These are phyloP conservation scores for Arabis alpina DNA, from an alignment of 345 rosid species.

Conservation along the genomic window DNA sequence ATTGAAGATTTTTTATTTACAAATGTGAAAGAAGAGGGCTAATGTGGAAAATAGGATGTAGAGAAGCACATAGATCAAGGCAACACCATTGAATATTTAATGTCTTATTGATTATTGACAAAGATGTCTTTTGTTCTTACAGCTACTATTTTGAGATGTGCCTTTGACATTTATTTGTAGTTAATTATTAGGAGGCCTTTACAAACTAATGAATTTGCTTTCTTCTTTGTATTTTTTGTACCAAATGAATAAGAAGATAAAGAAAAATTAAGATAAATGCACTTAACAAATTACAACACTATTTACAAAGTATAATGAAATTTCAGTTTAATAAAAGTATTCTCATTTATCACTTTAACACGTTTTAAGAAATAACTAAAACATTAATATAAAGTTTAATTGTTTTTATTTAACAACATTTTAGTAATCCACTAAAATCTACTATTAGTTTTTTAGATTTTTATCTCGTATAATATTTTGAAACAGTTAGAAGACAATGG, in stretches of 20 bases:
- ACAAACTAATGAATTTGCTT: neutral
- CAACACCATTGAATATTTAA: slow-evolving; percentile 26
- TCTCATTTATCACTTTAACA: too few relatives aligned
- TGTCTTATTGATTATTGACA: slow-evolving; percentile 8
- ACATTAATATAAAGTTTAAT: too few relatives aligned
- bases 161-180: slow-evolving; percentile 25
- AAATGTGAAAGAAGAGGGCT: neutral
- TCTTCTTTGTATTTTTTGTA: neutral
- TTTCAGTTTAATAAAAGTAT: too few relatives aligned
- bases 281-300: neutral
- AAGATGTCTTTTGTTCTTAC: neutral
- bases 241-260: neutral
- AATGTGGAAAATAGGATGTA: slow-evolving; percentile 21
- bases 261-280: neutral
- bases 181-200: neutral
- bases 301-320: neutral
- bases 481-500: too few relatives aligned
- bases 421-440: too few relatives aligned
- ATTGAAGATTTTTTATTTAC: too few relatives aligned
- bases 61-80: slow-evolving; percentile 31
- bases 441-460: too few relatives aligned
- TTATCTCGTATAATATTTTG: too few relatives aligned
- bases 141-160: slow-evolving; percentile 13
- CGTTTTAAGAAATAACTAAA: too few relatives aligned
- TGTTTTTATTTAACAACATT: too few relatives aligned